These are phyloP conservation scores for Nannizziopsis arthrosporioides DNA, from an alignment of 2,329 filamentous ascomycete genomes.

Conservation along the genomic window DNA sequence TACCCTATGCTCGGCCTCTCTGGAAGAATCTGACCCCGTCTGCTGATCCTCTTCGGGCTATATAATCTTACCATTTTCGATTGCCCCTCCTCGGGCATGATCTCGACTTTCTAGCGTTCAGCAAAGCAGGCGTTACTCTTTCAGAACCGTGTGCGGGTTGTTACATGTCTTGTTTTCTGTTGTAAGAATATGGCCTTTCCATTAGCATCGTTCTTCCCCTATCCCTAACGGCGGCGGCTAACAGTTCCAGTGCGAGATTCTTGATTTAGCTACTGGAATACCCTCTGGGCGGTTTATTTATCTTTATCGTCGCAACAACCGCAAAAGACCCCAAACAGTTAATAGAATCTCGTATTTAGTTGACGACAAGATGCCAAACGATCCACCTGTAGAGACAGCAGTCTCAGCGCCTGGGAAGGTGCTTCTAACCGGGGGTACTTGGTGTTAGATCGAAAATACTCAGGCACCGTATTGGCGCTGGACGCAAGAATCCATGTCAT, in stretches of 20 bases:
- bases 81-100: neutral
- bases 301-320: too few relatives aligned
- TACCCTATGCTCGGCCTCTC: neutral
- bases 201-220: neutral
- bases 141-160: too few relatives aligned
- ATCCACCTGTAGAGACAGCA: slow-evolving; percentile 34
- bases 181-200: neutral
- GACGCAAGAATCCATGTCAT: slow-evolving; percentile 53
- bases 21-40: neutral
- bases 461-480: slow-evolving; percentile 56
- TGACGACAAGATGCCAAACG: slow-evolving; percentile 8
- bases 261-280: too few relatives aligned
- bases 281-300: too few relatives aligned
- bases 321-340: too few relatives aligned
- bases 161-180: neutral
- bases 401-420: slow-evolving; percentile 95
- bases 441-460: slow-evolving; percentile 78
- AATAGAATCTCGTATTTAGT: neutral
- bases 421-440: slow-evolving; percentile 90
- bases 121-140: neutral
- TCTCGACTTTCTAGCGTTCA: neutral
- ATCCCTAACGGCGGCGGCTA: neutral
- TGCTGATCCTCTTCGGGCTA: neutral
- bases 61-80: neutral
- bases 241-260: too few relatives aligned